Conservation (phyloP, 306 rosid genomes). For the Inga leiocalycina region DNA sequence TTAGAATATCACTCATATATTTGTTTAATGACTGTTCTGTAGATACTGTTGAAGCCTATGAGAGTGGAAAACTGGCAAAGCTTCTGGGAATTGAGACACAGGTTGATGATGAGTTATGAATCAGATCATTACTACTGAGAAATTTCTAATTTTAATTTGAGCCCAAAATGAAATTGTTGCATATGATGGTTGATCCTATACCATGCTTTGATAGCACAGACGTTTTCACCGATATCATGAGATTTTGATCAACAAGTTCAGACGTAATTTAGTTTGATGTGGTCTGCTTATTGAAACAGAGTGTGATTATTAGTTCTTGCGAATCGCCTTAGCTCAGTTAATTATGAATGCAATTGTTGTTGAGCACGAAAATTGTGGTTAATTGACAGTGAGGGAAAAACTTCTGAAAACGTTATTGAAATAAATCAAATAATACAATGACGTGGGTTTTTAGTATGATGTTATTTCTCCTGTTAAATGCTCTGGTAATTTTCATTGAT, state of each 20-base stretch:
- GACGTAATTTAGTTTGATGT: background rate
- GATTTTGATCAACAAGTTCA: background rate
- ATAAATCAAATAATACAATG: background rate
- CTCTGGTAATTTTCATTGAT: background rate
- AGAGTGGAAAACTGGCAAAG: constrained; percentile 69
- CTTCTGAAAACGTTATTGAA: background rate
- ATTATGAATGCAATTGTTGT: background rate
- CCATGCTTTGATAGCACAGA: constrained; percentile 21
- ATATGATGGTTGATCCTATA: constrained; percentile 9
- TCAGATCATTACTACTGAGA: constrained; percentile 23
- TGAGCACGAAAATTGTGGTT: background rate
- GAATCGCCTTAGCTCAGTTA: background rate
- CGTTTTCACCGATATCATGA: constrained; percentile 10
- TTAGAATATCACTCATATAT: constrained; percentile 8
- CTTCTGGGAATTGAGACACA: constrained; percentile 62
- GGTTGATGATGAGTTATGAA: constrained; percentile 61
- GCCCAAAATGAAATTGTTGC: background rate
- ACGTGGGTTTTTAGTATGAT: background rate
- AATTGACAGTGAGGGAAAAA: background rate
- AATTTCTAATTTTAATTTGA: background rate
- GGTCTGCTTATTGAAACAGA: background rate
- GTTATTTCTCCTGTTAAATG: background rate
- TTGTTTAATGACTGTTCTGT: constrained; percentile 35
- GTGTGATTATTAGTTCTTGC: background rate
- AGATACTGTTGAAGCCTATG: constrained; percentile 80